A percentile compares a stretch with the other conserved stretches of the same genome.
Evolutionary conservation across 441 rosid genomes (phyloP).

Genomic region (Arabidopsis lyrata): DNA sequence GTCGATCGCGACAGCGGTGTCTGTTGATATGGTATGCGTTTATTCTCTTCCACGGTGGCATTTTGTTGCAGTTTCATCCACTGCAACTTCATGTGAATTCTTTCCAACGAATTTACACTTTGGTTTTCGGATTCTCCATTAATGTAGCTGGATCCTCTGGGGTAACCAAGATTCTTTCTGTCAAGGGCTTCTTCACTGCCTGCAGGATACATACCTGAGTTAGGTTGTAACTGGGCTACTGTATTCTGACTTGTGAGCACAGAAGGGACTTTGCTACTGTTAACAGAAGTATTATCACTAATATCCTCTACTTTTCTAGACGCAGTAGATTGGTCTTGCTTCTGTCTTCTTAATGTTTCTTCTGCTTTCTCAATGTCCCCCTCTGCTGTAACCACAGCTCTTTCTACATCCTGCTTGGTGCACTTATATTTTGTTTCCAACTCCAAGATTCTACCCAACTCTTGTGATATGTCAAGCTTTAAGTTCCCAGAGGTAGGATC

Average conservation of each 20-base stretch:
- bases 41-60: slow-evolving; percentile 58
- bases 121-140: slow-evolving; percentile 55
- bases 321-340: slow-evolving; percentile 59
- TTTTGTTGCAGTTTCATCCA: slow-evolving; percentile 69
- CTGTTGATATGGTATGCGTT: slow-evolving; percentile 65
- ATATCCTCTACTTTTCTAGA: slow-evolving; percentile 55
- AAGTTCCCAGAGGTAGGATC: slow-evolving; percentile 54
- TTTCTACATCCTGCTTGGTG: slow-evolving; percentile 89
- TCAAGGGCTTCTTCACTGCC: slow-evolving; percentile 62
- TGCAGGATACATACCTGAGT: slow-evolving; percentile 48
- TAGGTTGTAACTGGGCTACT: slow-evolving; percentile 56
- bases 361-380: slow-evolving; percentile 82
- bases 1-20: slow-evolving; percentile 55
- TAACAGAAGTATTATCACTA: slow-evolving; percentile 54
- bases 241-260: slow-evolving; percentile 49
- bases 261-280: slow-evolving; percentile 46
- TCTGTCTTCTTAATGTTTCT: slow-evolving; percentile 57
- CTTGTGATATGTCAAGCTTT: slow-evolving; percentile 68
- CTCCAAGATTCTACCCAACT: slow-evolving; percentile 59
- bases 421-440: slow-evolving; percentile 67
- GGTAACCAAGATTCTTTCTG: slow-evolving; percentile 68
- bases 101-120: slow-evolving; percentile 64
- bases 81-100: slow-evolving; percentile 64
- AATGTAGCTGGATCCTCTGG: slow-evolving; percentile 49
- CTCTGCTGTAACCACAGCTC: slow-evolving; percentile 70